Base-by-base conservation (phyloP, 768 basidiomycete species). In the Agrocybe chaxingu region DNA sequence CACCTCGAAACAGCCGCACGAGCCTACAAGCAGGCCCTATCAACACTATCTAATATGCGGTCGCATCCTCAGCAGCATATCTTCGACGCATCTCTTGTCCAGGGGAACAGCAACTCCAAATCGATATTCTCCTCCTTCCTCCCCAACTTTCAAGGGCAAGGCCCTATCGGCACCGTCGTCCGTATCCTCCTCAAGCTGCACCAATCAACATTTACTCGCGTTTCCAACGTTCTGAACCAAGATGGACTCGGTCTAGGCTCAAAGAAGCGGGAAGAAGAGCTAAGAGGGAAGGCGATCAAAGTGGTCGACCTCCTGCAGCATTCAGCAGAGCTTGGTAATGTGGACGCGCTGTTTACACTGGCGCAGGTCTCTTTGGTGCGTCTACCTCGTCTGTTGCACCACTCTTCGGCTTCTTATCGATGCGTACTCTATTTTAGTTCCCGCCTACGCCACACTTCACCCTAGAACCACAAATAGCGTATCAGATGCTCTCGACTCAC, bases 301-400 rank as follows among this genome's bases (percentile, higher is more conserved):
- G 88, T 90, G 31, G 62, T 92, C 10, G 89, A 92, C 60, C 64
- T 94, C 8, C 69, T 94, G 30, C 80, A 90, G 51, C 87, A 91
- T 67, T 89, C 92, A 0, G 82, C 84, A 6, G 89, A 91, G 47
- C 68, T 91, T 42, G 93, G 92, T 9, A 79, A 89, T 60, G 66
- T 65, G 48, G 87, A 93, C 49, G 90, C 91, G 8, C 58, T 91
- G 24, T 90, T 79, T 60, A 77, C 77, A 1, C 74, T 87, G 9
- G 88, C 79, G 1, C 74, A 81, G 46, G 66, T 92, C 42, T 85
- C 86, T 43, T 58, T 91, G 67, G 87, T 89, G 56, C 50, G 82
- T 70, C n/a, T 24, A 5, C 24, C 3, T 24, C 10, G 29, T 42
- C 24, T n/a, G 0, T 16, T 13, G 40, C 13, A 34, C 13, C 29